Base-by-base conservation (phyloP, 2,329 filamentous ascomycete genomes). In the Sporothrix schenckii region DNA sequence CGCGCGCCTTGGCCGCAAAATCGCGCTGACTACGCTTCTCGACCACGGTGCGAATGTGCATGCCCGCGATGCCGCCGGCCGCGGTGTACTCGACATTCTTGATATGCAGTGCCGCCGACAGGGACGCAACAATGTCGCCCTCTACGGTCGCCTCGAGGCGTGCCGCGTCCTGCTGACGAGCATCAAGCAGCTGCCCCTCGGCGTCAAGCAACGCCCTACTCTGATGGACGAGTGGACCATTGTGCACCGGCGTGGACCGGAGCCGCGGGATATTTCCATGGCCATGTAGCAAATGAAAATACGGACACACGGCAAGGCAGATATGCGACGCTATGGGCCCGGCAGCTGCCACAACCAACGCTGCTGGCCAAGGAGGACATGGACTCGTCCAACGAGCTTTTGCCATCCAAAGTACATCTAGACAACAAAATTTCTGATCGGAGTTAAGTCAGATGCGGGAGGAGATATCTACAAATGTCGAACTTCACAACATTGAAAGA, bases 1-100 rank as follows among this genome's bases (percentile, higher is more conserved):
- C 0, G 84, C 85, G 1, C 81, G 84, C 2, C 79, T 82, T 24
- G 86, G 86, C 0, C 81, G 83, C 68, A 87, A 87, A 76, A 80
- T 85, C 2, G 85, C 85, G 0, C 77, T 84, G 39, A 81, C 80
- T 14, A 80, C 82, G 9, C 77, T 83, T 9, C 75, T 83, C 1
- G 75, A 79, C 24, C 75, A 76, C 52, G 81, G 81, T 1, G 80
- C 80, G 21, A 78, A 79, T 24, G 74, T 76, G 13, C 76, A 79
- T 27, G 75, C 75, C 0, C 76, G 75, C 24, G 78, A 76, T 2
- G 56, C 77, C 2, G 76, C 74, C 0, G 81, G 81, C 13, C 69
- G 75, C 6, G 76, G 77, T 2, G 75, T 82, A 2, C 74, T 83
- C 78, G 72, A 76, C 50, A 70, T 75, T 10, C 73, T 76, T 44